Conservation (phyloP, 441 rosid genomes). For the Populus hybrid region DNA sequence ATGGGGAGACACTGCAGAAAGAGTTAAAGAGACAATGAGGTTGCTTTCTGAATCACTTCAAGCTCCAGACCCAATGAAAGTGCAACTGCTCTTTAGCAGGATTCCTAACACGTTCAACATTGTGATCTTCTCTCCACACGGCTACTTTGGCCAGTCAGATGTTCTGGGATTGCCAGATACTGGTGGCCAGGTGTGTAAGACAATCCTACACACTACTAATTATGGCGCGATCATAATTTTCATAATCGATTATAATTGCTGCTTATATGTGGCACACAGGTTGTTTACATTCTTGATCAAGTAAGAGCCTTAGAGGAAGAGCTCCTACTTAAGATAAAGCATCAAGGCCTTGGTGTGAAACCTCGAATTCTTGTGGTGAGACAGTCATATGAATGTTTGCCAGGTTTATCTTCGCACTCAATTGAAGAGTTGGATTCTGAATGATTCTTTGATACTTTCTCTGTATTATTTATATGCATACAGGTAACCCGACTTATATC, state of each 20-base stretch:
- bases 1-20: constrained; percentile 32
- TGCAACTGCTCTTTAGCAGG: constrained; percentile 58
- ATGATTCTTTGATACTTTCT: background rate
- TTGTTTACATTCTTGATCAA: constrained; percentile 97
- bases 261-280: constrained; percentile 30
- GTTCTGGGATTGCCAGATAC: constrained; percentile 96
- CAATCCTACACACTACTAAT: background rate
- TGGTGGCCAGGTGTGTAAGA: constrained; percentile 72
- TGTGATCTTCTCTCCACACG: constrained; percentile 87
- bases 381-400: background rate
- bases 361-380: constrained; percentile 87
- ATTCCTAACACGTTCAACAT: constrained; percentile 77
- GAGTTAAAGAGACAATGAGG: constrained; percentile 65
- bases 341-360: constrained; percentile 69
- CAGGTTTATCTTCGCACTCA: background rate
- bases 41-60: constrained; percentile 63
- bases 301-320: constrained; percentile 89
- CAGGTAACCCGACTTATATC: constrained; percentile 82
- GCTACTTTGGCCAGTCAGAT: constrained; percentile 84
- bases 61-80: constrained; percentile 61
- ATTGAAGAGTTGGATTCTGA: background rate
- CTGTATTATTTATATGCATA: background rate
- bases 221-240: background rate
- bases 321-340: constrained; percentile 56
- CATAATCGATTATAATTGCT: no score